These are phyloP conservation scores for Vicia faba DNA, from an alignment of 306 rosid species.

Conservation along the genomic window DNA sequence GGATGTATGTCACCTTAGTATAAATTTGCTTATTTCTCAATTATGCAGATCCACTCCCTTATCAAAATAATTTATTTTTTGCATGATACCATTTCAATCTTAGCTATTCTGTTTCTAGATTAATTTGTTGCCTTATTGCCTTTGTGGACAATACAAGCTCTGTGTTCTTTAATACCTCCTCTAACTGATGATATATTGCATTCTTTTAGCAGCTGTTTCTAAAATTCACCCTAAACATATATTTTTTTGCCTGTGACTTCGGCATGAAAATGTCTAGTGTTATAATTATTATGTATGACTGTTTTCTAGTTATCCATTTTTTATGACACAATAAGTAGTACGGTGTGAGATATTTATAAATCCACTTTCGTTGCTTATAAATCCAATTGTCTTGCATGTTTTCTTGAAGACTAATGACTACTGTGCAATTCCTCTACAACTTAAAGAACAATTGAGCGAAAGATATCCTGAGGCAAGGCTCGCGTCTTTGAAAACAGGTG, in stretches of 20 bases:
- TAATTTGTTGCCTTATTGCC: not conserved
- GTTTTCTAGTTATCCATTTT: constrained; percentile 24
- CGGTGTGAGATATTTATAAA: constrained; percentile 28
- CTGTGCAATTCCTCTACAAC: constrained; percentile 89
- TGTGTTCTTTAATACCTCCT: not conserved
- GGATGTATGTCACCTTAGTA: constrained; percentile 77
- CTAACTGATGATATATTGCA: constrained; percentile 23
- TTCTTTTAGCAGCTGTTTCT: constrained; percentile 19
- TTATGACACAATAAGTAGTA: constrained; percentile 20
- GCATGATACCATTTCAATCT: constrained; percentile 10
- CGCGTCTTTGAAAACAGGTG: constrained; percentile 84
- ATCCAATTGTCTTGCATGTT: constrained; percentile 29
- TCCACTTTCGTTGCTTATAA: constrained; percentile 15
- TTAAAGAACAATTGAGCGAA: constrained; percentile 86
- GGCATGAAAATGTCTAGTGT: not conserved
- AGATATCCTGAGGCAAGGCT: constrained; percentile 90
- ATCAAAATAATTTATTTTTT: constrained; percentile 1
- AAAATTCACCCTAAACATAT: not conserved
- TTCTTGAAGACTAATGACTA: constrained; percentile 87
- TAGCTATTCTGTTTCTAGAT: constrained; percentile 19
- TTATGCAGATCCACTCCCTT: constrained; percentile 13
- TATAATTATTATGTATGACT: not conserved
- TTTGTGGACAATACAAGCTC: constrained; percentile 4
- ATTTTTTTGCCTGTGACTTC: not conserved
- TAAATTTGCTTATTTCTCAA: constrained; percentile 24